Evolutionary conservation across 345 rosid species (phyloP).

Genomic region (Firmiana major): DNA sequence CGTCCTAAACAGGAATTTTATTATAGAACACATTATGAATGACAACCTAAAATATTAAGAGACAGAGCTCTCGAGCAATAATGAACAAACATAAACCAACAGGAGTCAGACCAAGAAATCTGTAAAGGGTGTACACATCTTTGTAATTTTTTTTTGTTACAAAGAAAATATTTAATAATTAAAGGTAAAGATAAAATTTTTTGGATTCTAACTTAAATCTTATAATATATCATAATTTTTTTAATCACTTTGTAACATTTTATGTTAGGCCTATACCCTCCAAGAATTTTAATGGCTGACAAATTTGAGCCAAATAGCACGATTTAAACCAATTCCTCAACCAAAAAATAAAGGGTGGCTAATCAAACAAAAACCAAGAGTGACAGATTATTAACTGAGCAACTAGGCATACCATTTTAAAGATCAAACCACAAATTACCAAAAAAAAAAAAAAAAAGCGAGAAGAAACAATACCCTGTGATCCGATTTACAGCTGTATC

Average conservation of each 20-base stretch:
- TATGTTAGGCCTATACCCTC: too few relatives aligned
- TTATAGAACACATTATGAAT: background rate
- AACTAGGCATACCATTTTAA: background rate
- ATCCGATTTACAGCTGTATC: slow-evolving; percentile 68
- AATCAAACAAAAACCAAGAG: background rate
- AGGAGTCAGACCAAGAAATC: background rate
- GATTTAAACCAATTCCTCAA: background rate
- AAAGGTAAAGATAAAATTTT: too few relatives aligned
- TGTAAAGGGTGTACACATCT: background rate
- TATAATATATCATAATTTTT: too few relatives aligned
- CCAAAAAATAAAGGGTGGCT: background rate
- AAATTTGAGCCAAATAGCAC: background rate
- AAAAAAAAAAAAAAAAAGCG: background rate
- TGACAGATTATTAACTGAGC: background rate
- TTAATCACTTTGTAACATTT: too few relatives aligned
- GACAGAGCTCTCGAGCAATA: background rate
- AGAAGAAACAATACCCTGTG: slow-evolving; percentile 56
- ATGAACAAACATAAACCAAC: background rate
- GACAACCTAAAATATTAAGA: background rate
- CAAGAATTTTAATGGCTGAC: background rate
- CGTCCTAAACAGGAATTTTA: background rate
- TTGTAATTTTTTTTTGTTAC: background rate
- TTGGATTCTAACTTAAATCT: too few relatives aligned
- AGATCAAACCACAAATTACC: background rate
- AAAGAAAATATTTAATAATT: too few relatives aligned